These are phyloP conservation scores for Apiotrichum domesticum DNA, from an alignment of 1,284 basidiomycete genomes.

Conservation along the genomic window DNA sequence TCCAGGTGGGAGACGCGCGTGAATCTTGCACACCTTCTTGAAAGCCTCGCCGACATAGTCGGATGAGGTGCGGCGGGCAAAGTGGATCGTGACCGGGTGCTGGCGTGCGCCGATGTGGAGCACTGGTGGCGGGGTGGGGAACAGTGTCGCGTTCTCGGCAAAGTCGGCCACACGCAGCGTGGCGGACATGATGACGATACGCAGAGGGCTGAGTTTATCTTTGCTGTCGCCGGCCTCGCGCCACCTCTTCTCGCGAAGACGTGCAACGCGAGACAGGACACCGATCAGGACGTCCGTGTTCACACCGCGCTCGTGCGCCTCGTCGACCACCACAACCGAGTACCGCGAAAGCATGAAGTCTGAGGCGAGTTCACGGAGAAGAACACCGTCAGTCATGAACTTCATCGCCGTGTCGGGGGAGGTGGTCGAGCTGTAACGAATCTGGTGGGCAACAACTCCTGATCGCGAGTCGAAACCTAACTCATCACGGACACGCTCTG, in stretches of 20 bases:
- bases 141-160: conserved; percentile 76
- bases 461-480: conserved; percentile 62
- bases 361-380: conserved; percentile 82
- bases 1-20: conserved; percentile 62
- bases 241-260: conserved; percentile 83
- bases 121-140: conserved; percentile 76
- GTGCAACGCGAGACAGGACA: conserved; percentile 84
- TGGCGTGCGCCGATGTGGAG: conserved; percentile 86
- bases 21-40: conserved; percentile 79
- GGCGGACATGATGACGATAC: conserved; percentile 97
- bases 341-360: conserved; percentile 89
- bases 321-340: conserved; percentile 91
- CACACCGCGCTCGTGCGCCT: conserved; percentile 96
- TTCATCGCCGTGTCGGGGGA: conserved; percentile 87
- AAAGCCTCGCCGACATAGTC: conserved; percentile 90
- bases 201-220: conserved; percentile 79
- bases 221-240: conserved; percentile 55
- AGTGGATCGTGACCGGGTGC: conserved; percentile 93
- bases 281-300: conserved; percentile 98
- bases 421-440: conserved; percentile 92
- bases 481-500: conserved; percentile 82
- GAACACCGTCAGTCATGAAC: conserved; percentile 99
- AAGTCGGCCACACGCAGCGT: conserved; percentile 93
- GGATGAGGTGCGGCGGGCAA: conserved; percentile 73
- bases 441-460: conserved; percentile 85